Conservation (phyloP, 148 eudicot genomes). For the Dianthus caryophyllus region DNA sequence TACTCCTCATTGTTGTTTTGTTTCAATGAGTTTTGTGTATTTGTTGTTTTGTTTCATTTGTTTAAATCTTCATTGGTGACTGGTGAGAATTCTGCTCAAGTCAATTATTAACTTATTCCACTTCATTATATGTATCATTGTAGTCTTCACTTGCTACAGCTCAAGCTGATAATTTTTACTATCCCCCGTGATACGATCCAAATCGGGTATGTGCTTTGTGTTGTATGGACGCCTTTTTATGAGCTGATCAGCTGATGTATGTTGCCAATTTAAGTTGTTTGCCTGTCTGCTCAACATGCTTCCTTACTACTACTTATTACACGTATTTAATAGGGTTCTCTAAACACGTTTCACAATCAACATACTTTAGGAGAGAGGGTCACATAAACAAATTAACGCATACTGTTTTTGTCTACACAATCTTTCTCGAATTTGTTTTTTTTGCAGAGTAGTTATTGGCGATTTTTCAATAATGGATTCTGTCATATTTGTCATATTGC, state of each 20-base stretch:
- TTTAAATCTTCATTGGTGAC: background rate
- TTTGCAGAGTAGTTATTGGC: no score
- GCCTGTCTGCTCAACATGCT: slow-evolving; percentile 8
- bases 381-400: slow-evolving; percentile 85
- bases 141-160: slow-evolving; percentile 99
- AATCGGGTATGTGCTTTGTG: slow-evolving; percentile 49
- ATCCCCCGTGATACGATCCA: slow-evolving; percentile 99
- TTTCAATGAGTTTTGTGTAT: no score
- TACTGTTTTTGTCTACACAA: slow-evolving; percentile 28
- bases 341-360: slow-evolving; percentile 93
- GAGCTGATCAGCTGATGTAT: no score
- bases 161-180: slow-evolving; percentile 94
- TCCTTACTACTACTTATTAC: slow-evolving; percentile 1
- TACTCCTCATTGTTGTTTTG: no score
- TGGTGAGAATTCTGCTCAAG: background rate
- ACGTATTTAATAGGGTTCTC: slow-evolving; percentile 61
- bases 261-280: background rate
- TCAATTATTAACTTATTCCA: slow-evolving; percentile 6
- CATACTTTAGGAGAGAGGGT: slow-evolving; percentile 99
- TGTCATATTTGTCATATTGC: slow-evolving; percentile 5
- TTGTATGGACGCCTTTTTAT: background rate
- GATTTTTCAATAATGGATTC: background rate
- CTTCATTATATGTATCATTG: slow-evolving; percentile 23
- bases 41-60: no score
- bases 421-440: no score